Evolutionary conservation across 176 grass and related monocot genomes (phyloP), one percentile per base, ranked within the genome.

Genomic region (Stipa capillata): DNA sequence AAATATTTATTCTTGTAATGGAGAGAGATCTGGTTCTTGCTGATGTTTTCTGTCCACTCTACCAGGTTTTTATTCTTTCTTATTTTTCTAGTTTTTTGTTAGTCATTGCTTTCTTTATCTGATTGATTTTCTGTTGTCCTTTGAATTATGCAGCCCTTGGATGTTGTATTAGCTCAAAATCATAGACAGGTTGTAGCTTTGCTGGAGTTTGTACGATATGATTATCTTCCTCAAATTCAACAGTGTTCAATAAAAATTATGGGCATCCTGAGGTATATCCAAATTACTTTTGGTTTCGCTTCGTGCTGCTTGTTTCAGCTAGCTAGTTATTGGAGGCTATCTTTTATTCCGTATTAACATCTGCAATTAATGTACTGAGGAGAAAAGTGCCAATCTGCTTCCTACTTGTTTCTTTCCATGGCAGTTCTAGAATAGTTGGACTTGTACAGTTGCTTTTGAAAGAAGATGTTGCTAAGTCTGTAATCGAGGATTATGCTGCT

Each of bases 201-300:
- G 73, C 85, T 98, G 51, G 95, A 98, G 89, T 98, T 92, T 92
- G 90, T 94, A 33, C 87, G 92, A 87, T 98, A 98, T 72, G 95
- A 98, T 77, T 88, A 92, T 80, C 87, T 83, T 79, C 89, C 90
- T 79, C 85, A 94, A 53, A 90, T 98, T 90, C 95, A 98, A 58
- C 87, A 88, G 50, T 92, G 89, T 75, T 94, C 95, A 66, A 90
- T 98, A 76, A 92, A 94, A 76, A 89, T 98, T 63, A 98, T 94
- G 89, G 87, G 87, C 24, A 78, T 89, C 74, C 50, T 98, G 42
- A 98, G 95, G 95, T 98, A 94, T 32, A 69, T 64, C n/a, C 44
- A 51, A 57, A 18, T 84, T 80, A n/a, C 47, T 68, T 59, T 0
- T 74, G 9, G 31, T 87, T 80, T 36, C 23, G 0, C 34, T 23